Conservation (phyloP, 78 protist genomes). For the Dictyostelium citrinum region DNA sequence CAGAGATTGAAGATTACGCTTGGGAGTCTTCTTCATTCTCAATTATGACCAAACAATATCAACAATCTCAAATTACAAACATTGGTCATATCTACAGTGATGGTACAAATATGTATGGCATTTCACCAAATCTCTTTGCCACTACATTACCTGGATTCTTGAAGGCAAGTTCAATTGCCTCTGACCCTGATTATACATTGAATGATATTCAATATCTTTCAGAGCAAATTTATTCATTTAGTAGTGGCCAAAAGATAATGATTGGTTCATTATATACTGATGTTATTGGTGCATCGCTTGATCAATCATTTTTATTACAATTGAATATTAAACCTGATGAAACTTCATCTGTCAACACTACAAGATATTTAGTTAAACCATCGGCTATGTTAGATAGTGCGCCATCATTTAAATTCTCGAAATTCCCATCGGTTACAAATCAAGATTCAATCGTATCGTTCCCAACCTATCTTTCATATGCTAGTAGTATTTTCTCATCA, state of each 20-base stretch:
- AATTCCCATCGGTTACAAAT: slow-evolving; percentile 52
- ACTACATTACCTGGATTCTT: slow-evolving; percentile 61
- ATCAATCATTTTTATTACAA: slow-evolving; percentile 3
- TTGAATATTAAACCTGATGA: background rate
- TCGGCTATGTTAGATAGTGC: slow-evolving; percentile 75
- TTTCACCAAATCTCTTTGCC: slow-evolving; percentile 78
- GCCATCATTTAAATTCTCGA: slow-evolving; percentile 58
- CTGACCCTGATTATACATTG: slow-evolving; percentile 13
- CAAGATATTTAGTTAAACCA: slow-evolving; percentile 26
- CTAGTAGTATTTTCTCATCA: background rate
- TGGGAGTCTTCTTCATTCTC: background rate
- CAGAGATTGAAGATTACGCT: background rate
- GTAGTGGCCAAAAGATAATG: background rate
- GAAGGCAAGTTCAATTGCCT: background rate
- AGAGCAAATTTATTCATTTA: slow-evolving; percentile 2
- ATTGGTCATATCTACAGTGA: slow-evolving; percentile 70
- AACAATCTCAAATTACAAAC: slow-evolving; percentile 19
- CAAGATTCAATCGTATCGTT: slow-evolving; percentile 85
- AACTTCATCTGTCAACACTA: background rate
- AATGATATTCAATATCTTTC: slow-evolving; percentile 2
- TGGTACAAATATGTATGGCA: background rate
- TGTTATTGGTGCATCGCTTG: slow-evolving; percentile 6
- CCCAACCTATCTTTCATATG: slow-evolving; percentile 58
- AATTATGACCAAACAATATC: background rate
- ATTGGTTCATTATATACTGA: slow-evolving; percentile 18